phyloP scores from a whole-genome alignment of 1,284 basidiomycete species.

The Sporisorium scitamineum region DNA sequence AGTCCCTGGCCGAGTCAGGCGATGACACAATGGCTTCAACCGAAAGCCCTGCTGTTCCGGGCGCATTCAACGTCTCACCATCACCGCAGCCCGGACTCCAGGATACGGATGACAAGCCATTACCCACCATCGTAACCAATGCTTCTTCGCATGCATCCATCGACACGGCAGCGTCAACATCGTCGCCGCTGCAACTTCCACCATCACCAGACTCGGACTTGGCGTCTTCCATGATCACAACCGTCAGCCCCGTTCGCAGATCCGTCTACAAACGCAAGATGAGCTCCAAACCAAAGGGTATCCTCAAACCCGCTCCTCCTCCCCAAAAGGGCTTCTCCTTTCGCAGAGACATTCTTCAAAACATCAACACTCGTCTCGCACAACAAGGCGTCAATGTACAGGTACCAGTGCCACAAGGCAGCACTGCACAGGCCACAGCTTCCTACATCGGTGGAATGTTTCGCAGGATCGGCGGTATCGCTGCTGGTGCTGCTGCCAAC shows the following conservation, averaged over 20 bases:
- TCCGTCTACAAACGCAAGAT: conserved; percentile 50
- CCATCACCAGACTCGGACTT: conserved; percentile 16
- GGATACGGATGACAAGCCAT: conserved; percentile 17
- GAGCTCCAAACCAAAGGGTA: conserved; percentile 50
- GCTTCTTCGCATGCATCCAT: conserved; percentile 4
- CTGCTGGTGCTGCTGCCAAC: conserved; percentile 50
- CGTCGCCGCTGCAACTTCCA: conserved; percentile 9
- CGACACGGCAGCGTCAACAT: conserved; percentile 12
- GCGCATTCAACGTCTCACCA: conserved; percentile 6
- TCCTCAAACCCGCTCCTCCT: conserved; percentile 61
- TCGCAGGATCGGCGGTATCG: conserved; percentile 53
- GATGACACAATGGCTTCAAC: background rate
- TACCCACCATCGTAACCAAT: conserved; percentile 11
- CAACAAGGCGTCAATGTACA: conserved; percentile 66
- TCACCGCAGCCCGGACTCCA: background rate
- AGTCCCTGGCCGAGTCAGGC: background rate
- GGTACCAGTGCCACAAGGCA: conserved; percentile 57
- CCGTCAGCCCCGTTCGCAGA: conserved; percentile 42
- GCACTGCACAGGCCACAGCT: conserved; percentile 51
- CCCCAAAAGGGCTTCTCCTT: conserved; percentile 63
- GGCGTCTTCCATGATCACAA: conserved; percentile 30
- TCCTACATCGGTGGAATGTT: conserved; percentile 61
- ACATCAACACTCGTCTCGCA: conserved; percentile 63
- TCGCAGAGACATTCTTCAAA: conserved; percentile 62
- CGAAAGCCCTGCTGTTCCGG: conserved; percentile 14